Evolutionary conservation across 2,329 filamentous ascomycete species (phyloP), one percentile per base, ranked within the genome.

Genomic region (Fusarium burgessii): DNA sequence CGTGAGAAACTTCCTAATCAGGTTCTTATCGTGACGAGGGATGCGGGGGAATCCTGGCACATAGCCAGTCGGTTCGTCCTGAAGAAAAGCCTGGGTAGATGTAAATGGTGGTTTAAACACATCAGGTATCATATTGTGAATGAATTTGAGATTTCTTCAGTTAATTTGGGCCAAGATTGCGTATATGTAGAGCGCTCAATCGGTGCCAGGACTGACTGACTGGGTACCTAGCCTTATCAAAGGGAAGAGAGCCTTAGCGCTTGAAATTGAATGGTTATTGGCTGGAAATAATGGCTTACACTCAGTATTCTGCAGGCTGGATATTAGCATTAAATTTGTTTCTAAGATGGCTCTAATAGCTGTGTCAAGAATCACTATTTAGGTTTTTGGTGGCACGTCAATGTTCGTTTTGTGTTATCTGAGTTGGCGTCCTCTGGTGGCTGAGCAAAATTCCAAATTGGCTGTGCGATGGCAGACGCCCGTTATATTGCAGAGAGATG

Each of bases 21-120:
- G 33, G 14, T 7, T 11, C 20, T 18, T 41, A 17, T 10, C 10
- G 17, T 38, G 17, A 18, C 15, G 10, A 23, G 27, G 17, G 3
- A 57, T 8, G 11, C 27, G 42, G 14, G 40, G 58, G 7, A 61
- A 61, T n/a, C 51, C 58, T 17, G 20, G 50, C 2, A 61, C 20
- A 7, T 41, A 6, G 9, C 27, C 6, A 14, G 6, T 46, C 2
- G 35, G 18, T 4, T 33, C 20, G 2, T 15, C 25, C 10, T 7
- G 14, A 11, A 29, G 3, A 15, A 61, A 27, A 1, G 42, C 23
- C 23, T 61, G n/a, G 0, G 33, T 17, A 3, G 20, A 9, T 2
- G 10, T 3, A 20, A 61, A 61, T 0, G 58, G 58, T 6, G 58
- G 58, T 6, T 29, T 18, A 1, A 20, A 42, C 3, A 3, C 15